Evolutionary conservation across 1,139 yeast species (phyloP).

Genomic region (Arxiozyma heterogenica): DNA sequence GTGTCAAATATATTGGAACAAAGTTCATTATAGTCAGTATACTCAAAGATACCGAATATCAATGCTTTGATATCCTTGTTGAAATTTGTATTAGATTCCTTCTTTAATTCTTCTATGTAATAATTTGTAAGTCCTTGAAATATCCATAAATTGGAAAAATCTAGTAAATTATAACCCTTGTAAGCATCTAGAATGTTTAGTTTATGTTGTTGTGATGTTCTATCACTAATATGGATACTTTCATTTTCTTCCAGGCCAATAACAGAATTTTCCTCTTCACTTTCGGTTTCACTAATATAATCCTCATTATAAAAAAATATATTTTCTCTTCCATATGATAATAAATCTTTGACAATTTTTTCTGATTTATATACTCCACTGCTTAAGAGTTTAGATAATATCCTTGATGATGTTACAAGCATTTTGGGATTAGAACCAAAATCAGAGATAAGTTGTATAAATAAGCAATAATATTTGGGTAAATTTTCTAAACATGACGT

Average conservation of each 20-base stretch:
- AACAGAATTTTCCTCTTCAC: slow-evolving; percentile 6
- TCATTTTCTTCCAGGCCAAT: slow-evolving; percentile 5
- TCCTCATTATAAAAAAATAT: neutral
- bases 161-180: slow-evolving; percentile 16
- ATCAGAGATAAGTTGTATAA: slow-evolving; percentile 14
- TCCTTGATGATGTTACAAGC: slow-evolving; percentile 9
- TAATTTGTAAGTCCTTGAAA: slow-evolving; percentile 25
- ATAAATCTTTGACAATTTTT: slow-evolving; percentile 14
- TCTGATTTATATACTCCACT: slow-evolving; percentile 3
- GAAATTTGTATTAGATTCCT: neutral
- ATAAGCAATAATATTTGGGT: slow-evolving; percentile 8
- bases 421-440: slow-evolving; percentile 18
- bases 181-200: slow-evolving; percentile 1
- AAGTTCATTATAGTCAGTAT: slow-evolving; percentile 18
- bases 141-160: slow-evolving; percentile 28
- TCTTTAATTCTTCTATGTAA: slow-evolving; percentile 10
- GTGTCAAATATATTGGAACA: slow-evolving; percentile 24
- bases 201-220: neutral
- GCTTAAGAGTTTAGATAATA: slow-evolving; percentile 13
- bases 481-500: slow-evolving; percentile 10
- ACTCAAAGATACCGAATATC: slow-evolving; percentile 17
- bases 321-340: slow-evolving; percentile 13
- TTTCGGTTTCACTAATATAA: slow-evolving; percentile 2
- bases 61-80: slow-evolving; percentile 9
- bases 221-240: no score